Evolutionary conservation across 2,329 filamentous ascomycete species (phyloP), one percentile per base, ranked within the genome.

Genomic region (Aspergillus fructus): DNA sequence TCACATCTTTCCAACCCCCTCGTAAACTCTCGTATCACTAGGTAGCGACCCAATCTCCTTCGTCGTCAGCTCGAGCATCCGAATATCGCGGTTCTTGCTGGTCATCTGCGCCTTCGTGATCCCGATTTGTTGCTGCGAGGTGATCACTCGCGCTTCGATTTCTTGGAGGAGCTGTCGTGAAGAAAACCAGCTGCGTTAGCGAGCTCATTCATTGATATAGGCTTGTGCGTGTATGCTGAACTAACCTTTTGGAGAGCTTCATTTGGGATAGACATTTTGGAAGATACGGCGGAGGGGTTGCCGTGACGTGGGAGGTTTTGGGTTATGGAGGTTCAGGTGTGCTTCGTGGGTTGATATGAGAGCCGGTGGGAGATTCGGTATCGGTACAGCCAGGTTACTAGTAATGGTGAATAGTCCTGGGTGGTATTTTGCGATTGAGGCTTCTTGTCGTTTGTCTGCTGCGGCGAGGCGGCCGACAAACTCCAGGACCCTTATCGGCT

Each of bases 1-100:
- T 68, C 76, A 97, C 94, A 99, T 97, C 79, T 97, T 99, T 51
- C 94, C 94, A 11, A 97, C 89, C 5, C 93, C 93, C 77, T 97
- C 93, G 69, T 97, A 99, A 27, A 96, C 85, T 33, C 88, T 88
- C 0, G 91, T 94, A 48, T 88, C 84, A 17, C 83, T 73, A 4
- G 92, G 89, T 59, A 99, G 77, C 6, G 85, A 83, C n/a, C 85
- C 84, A 49, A 97, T 81, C 76, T 99, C 94, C 62, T 84, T 90
- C 37, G 89, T 84, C 2, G 93, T 97, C 63, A 99, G 80, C 74
- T 96, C 90, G 42, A 96, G 83, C 77, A 97, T 86, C 45, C 94
- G 91, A 71, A 89, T 87, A 72, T 97, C 93, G 58, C 93, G 87
- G 74, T 93, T 90, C 78, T 96, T 96, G 59, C 86, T 82, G 7